Evolutionary conservation across 129 eudicot species (phyloP), one percentile per base, ranked within the genome.

Genomic region (Solidago caesia): DNA sequence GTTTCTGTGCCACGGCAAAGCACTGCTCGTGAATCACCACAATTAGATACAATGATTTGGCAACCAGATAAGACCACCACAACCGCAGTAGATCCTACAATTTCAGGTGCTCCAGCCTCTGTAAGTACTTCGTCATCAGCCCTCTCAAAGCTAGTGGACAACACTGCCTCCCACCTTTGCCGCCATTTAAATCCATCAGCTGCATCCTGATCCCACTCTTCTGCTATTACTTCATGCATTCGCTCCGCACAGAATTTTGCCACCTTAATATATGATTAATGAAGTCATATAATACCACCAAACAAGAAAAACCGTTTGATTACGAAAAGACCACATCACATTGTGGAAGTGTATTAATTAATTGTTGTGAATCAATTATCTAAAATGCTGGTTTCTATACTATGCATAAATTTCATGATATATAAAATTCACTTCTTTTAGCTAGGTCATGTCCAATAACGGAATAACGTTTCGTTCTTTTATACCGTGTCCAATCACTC

Each of bases 21-120:
- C 27, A 92, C 91, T 0, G 88, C 97, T 77, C 97, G 85, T 27
- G 97, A 92, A 55, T 92, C 97, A 10, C 96, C 97, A 72, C 94
- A 87, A 44, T 92, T 89, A 44, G 97, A 83, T 70, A 79, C 76
- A 13, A 89, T 87, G 56, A 92, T 92, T 75, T 92, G 97, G 74
- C 89, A 89, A 0, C 85, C 84, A 15, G 91, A 92, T 63, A 89
- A 75, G 14, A 87, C 75, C 7, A 79, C 96, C 5, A 79, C 88
- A 46, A 89, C 94, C 4, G 96, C 97, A 14, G 97, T 92, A 2
- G 96, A 85, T 51, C 97, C 97, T 0, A 89, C 96, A 41, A 87
- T 87, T 65, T 92, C 97, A 4, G 96, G 85, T 12, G 88, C 91
- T n/a, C 70, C 80, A 0, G 78, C 90, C 25, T 78, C 89, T 67